Evolutionary conservation across 345 rosid species (phyloP).

Genomic region (Capsella bursapastoris): DNA sequence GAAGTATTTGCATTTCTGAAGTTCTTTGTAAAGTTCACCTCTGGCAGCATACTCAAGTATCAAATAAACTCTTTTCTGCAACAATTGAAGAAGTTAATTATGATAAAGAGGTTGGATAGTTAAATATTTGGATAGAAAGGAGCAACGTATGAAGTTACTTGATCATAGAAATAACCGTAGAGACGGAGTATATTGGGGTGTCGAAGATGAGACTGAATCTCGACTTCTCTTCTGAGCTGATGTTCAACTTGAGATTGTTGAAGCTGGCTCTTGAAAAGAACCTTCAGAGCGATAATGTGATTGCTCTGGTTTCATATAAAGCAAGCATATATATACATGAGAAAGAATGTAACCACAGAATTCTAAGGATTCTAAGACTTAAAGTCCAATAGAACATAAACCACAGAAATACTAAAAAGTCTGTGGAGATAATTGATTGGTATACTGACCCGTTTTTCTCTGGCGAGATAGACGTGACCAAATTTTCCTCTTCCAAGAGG

Average conservation of each 20-base stretch:
- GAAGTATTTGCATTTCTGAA: constrained; percentile 92
- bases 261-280: constrained; percentile 91
- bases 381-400: background rate
- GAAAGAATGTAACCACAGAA: background rate
- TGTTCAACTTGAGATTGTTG: constrained; percentile 98
- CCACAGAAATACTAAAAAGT: background rate
- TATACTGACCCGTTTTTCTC: constrained; percentile 77
- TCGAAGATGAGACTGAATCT: constrained; percentile 95
- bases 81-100: constrained; percentile 15
- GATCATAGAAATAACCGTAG: constrained; percentile 97
- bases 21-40: constrained; percentile 93
- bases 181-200: constrained; percentile 89
- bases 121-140: background rate
- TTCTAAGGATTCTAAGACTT: background rate
- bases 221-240: constrained; percentile 95
- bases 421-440: background rate
- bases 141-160: constrained; percentile 47
- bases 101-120: background rate
- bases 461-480: constrained; percentile 92
- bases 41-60: constrained; percentile 94
- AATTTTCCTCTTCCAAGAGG: constrained; percentile 97
- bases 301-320: constrained; percentile 68
- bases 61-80: constrained; percentile 92
- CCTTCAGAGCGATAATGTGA: constrained; percentile 92
- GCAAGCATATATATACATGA: background rate